phyloP scores from a whole-genome alignment of 2,329 filamentous ascomycete species.

The Sporothrix brunneoviolacea region DNA sequence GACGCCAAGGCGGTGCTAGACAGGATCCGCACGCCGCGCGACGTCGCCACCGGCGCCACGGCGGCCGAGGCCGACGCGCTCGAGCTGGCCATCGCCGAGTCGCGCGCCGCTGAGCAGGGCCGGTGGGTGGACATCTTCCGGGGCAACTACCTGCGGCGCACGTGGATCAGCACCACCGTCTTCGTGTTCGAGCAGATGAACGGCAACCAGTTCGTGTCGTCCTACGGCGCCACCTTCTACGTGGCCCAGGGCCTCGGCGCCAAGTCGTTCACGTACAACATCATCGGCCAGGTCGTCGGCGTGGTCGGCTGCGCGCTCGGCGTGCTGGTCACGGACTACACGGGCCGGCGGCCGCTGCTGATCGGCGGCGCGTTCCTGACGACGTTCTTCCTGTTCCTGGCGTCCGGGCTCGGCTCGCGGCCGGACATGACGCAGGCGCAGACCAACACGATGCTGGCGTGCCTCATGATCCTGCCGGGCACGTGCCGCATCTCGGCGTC shows the following conservation, averaged over 20 bases:
- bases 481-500: conserved; percentile 13
- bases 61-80: conserved; percentile 14
- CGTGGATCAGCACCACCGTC: conserved; percentile 16
- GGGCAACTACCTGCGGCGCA: conserved; percentile 16
- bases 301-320: conserved; percentile 8
- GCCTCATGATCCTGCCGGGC: conserved; percentile 14
- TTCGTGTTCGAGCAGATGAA: conserved; percentile 18
- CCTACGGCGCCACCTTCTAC: conserved; percentile 17
- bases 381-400: conserved; percentile 13
- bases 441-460: conserved; percentile 14
- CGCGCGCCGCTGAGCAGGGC: conserved; percentile 1
- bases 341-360: conserved; percentile 12
- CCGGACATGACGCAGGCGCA: conserved; percentile 3
- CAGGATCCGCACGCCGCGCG: conserved; percentile 17
- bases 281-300: conserved; percentile 15
- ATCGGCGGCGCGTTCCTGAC: conserved; percentile 3
- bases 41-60: conserved; percentile 29
- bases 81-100: conserved; percentile 10
- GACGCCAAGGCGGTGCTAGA: conserved; percentile 23
- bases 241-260: conserved; percentile 16
- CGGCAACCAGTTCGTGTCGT: conserved; percentile 18
- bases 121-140: conserved; percentile 15
- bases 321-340: conserved; percentile 7
- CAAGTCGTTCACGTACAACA: conserved; percentile 17
- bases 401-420: conserved; percentile 7